Conservation (phyloP, 768 basidiomycete genomes). For the Boletus edulis region DNA sequence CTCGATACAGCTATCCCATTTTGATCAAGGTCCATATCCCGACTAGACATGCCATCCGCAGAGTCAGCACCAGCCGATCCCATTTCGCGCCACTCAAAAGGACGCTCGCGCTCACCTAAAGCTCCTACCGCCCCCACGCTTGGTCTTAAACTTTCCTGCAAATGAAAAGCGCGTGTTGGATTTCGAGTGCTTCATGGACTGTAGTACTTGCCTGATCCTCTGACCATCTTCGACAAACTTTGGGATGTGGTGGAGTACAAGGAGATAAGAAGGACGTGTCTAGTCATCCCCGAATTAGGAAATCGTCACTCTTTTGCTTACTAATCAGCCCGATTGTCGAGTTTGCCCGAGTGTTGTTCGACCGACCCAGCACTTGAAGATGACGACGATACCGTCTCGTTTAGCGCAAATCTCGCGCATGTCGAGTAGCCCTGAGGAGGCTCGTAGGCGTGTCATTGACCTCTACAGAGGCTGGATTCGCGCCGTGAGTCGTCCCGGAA, state of each 20-base stretch:
- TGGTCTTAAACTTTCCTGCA: slow-evolving; percentile 79
- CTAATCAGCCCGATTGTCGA: slow-evolving; percentile 12
- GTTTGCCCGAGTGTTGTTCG: neutral
- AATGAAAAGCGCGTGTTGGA: neutral
- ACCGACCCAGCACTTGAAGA: slow-evolving; percentile 17
- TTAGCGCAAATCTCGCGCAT: slow-evolving; percentile 68
- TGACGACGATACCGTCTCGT: slow-evolving; percentile 88
- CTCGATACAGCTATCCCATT: slow-evolving; percentile 52
- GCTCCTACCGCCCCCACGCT: slow-evolving; percentile 83
- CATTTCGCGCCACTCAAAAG: neutral
- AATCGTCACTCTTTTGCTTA: slow-evolving; percentile 5
- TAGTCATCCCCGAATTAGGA: slow-evolving; percentile 8
- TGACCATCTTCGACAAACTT: slow-evolving; percentile 28
- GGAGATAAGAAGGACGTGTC: neutral
- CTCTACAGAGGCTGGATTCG: slow-evolving; percentile 96
- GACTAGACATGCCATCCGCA: slow-evolving; percentile 36
- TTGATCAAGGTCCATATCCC: slow-evolving; percentile 56
- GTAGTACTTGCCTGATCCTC: slow-evolving; percentile 27
- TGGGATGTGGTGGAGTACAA: neutral
- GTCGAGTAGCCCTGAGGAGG: slow-evolving; percentile 57
- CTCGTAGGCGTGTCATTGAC: slow-evolving; percentile 64
- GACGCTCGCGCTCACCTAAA: slow-evolving; percentile 55
- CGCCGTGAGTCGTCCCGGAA: slow-evolving; percentile 54
- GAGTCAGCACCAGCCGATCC: slow-evolving; percentile 9
- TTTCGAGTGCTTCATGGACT: neutral